These are phyloP conservation scores for Fragilariopsis cylindrus DNA, from an alignment of 108 stramenopile species.

Conservation along the genomic window DNA sequence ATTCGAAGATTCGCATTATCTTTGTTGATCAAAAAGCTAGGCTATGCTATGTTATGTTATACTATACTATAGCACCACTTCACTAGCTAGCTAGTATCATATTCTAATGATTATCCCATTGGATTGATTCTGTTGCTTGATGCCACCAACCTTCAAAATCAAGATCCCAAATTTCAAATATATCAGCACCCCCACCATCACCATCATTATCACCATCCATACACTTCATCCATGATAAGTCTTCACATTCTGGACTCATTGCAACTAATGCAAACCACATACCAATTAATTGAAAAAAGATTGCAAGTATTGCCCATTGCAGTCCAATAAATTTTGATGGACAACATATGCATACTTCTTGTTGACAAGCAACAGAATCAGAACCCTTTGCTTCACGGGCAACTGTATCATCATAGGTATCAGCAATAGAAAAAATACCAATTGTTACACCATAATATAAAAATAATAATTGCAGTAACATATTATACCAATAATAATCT, in stretches of 20 bases:
- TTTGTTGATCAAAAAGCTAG: too few relatives aligned
- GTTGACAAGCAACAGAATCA: conserved; percentile 70
- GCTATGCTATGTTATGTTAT: too few relatives aligned
- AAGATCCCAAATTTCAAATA: background rate
- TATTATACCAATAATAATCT: conserved; percentile 64
- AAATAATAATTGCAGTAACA: conserved; percentile 70
- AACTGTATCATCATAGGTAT: conserved; percentile 75
- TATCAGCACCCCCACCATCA: too few relatives aligned
- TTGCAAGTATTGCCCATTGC: conserved; percentile 61
- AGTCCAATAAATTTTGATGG: conserved; percentile 63
- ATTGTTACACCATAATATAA: conserved; percentile 83
- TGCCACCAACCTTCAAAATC: conserved; percentile 38
- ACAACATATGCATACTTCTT: conserved; percentile 63
- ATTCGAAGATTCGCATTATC: too few relatives aligned
- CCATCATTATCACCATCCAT: conserved; percentile 22
- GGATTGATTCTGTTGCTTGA: conserved; percentile 28
- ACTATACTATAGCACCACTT: too few relatives aligned
- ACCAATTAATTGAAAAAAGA: conserved; percentile 65
- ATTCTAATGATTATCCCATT: background rate
- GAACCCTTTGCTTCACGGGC: conserved; percentile 49
- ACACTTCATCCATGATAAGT: conserved; percentile 68
- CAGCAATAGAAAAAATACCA: conserved; percentile 71
- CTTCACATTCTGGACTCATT: conserved; percentile 78
- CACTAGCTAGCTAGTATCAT: background rate
- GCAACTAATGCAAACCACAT: conserved; percentile 68